Evolutionary conservation across 768 basidiomycete species (phyloP), one percentile per base, ranked within the genome.

Genomic region (Pisolithus sp.): DNA sequence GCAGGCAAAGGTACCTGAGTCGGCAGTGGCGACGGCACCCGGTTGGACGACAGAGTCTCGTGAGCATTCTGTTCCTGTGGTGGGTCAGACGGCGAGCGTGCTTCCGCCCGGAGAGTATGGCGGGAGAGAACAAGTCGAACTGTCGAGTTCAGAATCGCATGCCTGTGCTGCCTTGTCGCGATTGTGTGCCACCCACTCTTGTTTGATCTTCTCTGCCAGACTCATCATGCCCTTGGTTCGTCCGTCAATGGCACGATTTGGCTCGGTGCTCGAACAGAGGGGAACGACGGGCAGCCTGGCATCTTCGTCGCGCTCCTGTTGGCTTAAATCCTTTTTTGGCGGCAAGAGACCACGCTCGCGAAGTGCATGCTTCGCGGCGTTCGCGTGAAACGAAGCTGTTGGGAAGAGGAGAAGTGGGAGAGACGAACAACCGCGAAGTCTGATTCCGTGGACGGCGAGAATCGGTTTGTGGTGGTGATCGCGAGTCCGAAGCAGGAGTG

Each of bases 281-380:
- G 61, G 62, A 73, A 71, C 40, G 62, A 68, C 53, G 72, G 64
- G 42, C 48, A 68, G 56, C 73, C 77, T 62, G 65, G 71, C 23
- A 60, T 68, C 65, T 65, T 77, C 48, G 74, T 72, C 63, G 66
- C 73, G 57, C 65, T 76, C 68, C 48, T 69, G 68, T 39, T 59
- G 41, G 41, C 69, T 73, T 5, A 72, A 64, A 46, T 69, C 68
- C 34, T 63, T 67, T 23, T 53, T 38, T 2, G 77, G 74, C 21
- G 83, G 81, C 2, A 79, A 68, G 37, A 85, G 68, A 0, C 83
- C 82, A 30, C 81, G 76, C 57, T 76, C 81, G 12, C 82, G 76
- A 20, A 85, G 72, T 2, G 83, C 82, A n/a, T 3, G 79, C 81
- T 43, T 82, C 77, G 20, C 66, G 49, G 20, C 57, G 53, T 6